Percentiles rank a stretch among this genome's conserved stretches.
Evolutionary conservation across 768 basidiomycete genomes (phyloP).

Genomic region (Calvatia gigantea): DNA sequence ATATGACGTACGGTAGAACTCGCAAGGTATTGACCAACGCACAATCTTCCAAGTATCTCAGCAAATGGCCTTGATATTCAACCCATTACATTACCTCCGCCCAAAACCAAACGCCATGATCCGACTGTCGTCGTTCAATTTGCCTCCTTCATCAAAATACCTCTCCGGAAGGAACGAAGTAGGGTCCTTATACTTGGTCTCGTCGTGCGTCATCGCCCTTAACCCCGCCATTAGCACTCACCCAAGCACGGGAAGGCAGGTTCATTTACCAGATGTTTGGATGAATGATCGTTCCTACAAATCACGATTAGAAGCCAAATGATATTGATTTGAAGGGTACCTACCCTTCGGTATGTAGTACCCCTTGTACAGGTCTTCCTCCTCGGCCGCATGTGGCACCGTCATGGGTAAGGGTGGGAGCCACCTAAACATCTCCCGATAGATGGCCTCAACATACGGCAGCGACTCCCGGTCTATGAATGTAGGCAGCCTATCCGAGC

Average conservation of each 20-base stretch:
- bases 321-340: background rate
- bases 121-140: slow-evolving; percentile 14
- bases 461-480: slow-evolving; percentile 20
- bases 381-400: slow-evolving; percentile 19
- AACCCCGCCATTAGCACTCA: background rate
- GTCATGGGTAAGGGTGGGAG: slow-evolving; percentile 15
- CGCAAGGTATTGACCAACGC: slow-evolving; percentile 8
- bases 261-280: slow-evolving; percentile 4
- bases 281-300: slow-evolving; percentile 1
- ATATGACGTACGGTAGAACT: slow-evolving; percentile 2
- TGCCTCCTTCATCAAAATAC: slow-evolving; percentile 19
- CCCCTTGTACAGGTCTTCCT: slow-evolving; percentile 23
- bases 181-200: slow-evolving; percentile 26
- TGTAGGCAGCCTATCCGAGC: slow-evolving; percentile 22
- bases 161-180: slow-evolving; percentile 31
- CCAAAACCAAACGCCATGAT: slow-evolving; percentile 20
- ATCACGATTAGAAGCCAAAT: background rate
- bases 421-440: slow-evolving; percentile 15
- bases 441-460: slow-evolving; percentile 20
- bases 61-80: too few species aligned
- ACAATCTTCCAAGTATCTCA: too few species aligned
- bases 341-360: slow-evolving; percentile 20
- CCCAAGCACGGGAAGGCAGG: background rate
- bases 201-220: slow-evolving; percentile 31
- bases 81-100: slow-evolving; percentile 16